Percentiles rank a stretch among this genome's conserved stretches.
phyloP scores from a whole-genome alignment of 257 asterid genomes.

The Gynochthodes officinalis region DNA sequence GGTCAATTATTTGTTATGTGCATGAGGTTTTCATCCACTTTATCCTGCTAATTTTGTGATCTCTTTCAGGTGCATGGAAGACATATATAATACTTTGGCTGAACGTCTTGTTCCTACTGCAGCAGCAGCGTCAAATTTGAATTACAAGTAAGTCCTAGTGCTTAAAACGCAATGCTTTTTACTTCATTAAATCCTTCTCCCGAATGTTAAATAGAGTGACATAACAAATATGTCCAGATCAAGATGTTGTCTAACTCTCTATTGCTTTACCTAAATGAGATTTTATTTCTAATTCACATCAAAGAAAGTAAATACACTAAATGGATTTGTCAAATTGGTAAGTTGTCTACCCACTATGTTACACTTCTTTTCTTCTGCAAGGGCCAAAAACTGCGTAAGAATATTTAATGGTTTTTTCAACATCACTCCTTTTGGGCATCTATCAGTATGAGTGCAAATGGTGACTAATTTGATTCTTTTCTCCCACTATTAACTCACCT shows the following conservation, averaged over 20 bases:
- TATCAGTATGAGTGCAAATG: no score
- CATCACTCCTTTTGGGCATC: not conserved
- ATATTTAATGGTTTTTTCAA: not conserved
- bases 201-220: not conserved
- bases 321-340: not conserved
- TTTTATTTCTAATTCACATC: not conserved
- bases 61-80: conserved; percentile 69
- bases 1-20: not conserved
- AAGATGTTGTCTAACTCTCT: not conserved
- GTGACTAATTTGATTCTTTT: not conserved
- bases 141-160: conserved; percentile 55
- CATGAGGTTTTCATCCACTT: not conserved
- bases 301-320: not conserved
- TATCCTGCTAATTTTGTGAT: not conserved
- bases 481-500: conserved; percentile 4
- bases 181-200: not conserved
- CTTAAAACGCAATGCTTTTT: not conserved
- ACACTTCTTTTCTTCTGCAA: not conserved
- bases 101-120: conserved; percentile 75
- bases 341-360: not conserved
- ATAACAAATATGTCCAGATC: no score
- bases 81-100: conserved; percentile 70
- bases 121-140: conserved; percentile 65
- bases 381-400: not conserved
- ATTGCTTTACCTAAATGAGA: not conserved